A percentile compares a stretch with the other conserved stretches of the same genome.
Conservation (phyloP, 2,329 filamentous ascomycete species). For the Dissoconium aciculare region DNA sequence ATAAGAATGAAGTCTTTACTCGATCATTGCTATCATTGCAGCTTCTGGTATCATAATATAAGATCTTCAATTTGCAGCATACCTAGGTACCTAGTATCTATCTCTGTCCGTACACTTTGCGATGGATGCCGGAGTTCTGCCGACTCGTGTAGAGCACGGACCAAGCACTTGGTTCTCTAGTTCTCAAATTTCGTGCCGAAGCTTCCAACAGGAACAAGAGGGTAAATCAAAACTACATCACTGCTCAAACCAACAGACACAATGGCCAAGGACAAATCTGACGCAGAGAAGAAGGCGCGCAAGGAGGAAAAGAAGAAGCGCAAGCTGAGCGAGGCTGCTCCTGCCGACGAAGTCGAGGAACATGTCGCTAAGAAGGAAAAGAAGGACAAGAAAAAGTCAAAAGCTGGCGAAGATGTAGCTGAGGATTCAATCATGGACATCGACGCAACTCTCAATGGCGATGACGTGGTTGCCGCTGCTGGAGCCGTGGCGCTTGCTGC, state of each 20-base stretch:
- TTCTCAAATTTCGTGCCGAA: no score
- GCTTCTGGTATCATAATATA: no score
- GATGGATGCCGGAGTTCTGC: no score
- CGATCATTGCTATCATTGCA: no score
- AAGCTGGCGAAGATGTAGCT: conserved; percentile 40
- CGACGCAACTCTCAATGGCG: conserved; percentile 24
- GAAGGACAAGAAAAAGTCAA: conserved; percentile 45
- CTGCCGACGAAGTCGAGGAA: conserved; percentile 12
- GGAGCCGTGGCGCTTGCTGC: conserved; percentile 35
- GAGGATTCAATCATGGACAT: conserved; percentile 16
- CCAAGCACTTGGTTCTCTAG: no score
- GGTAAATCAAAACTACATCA: no score
- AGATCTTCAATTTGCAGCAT: no score
- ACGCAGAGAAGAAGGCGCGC: conserved; percentile 21
- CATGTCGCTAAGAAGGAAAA: conserved; percentile 34
- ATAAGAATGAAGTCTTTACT: no score
- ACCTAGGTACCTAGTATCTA: no score
- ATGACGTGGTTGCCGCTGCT: conserved; percentile 26
- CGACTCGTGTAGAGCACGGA: no score
- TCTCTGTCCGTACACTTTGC: no score
- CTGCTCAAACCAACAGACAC: conserved; percentile 5
- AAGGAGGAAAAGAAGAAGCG: conserved; percentile 26
- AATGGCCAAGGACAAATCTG: conserved; percentile 28
- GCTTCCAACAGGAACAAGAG: no score
- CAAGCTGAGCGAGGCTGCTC: conserved; percentile 19